phyloP scores from a whole-genome alignment of 805 yeast species.

The Lipomyces anomalus region DNA sequence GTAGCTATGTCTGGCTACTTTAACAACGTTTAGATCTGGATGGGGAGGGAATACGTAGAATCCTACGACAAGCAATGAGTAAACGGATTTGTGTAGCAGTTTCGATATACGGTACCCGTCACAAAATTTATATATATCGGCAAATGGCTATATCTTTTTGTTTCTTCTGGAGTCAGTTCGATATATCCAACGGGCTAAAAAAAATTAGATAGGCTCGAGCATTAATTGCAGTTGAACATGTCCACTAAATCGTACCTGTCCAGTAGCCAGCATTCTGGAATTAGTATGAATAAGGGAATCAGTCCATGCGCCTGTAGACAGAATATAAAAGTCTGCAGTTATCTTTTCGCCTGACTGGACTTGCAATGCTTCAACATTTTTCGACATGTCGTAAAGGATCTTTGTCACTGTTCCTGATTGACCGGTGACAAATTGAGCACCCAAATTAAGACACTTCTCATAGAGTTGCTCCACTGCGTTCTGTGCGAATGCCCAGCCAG shows the following conservation, averaged over 20 bases:
- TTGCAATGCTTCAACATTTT: constrained; percentile 2
- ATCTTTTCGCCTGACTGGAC: constrained; percentile 5
- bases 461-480: constrained; percentile 12
- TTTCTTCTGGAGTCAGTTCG: constrained; percentile 22
- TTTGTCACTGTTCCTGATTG: constrained; percentile 10
- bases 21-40: constrained; percentile 18
- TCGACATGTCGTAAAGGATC: constrained; percentile 4
- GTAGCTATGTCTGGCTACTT: constrained; percentile 24
- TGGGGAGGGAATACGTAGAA: constrained; percentile 26
- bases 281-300: constrained; percentile 11
- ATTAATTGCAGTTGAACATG: not conserved
- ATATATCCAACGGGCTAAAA: constrained; percentile 21
- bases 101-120: too few relatives aligned
- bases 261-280: constrained; percentile 17
- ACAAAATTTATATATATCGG: constrained; percentile 26
- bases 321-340: constrained; percentile 13
- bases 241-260: constrained; percentile 13
- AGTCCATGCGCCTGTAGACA: constrained; percentile 27
- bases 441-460: constrained; percentile 9
- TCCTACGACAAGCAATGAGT: too few relatives aligned
- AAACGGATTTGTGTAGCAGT: too few relatives aligned
- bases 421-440: constrained; percentile 19
- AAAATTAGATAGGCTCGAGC: not conserved
- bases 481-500: constrained; percentile 26
- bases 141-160: constrained; percentile 9